These are phyloP conservation scores for Arabidopsis lyrata DNA, from an alignment of 441 rosid species.

Conservation along the genomic window DNA sequence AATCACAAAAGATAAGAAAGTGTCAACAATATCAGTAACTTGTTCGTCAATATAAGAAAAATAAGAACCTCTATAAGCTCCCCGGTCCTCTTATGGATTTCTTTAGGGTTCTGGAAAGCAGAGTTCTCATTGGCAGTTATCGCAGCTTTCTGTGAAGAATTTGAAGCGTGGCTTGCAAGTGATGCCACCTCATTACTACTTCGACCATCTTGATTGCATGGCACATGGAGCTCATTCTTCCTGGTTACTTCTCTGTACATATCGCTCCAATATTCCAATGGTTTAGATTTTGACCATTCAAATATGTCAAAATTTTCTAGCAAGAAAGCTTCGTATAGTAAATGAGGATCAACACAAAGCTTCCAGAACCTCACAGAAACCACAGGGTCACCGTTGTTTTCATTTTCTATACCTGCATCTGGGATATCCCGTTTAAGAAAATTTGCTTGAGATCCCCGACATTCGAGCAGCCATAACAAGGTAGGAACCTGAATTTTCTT, in stretches of 20 bases:
- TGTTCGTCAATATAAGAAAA: constrained; percentile 31
- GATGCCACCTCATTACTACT: constrained; percentile 47
- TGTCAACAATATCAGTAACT: constrained; percentile 38
- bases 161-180: constrained; percentile 53
- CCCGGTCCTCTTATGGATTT: constrained; percentile 82
- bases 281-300: constrained; percentile 52
- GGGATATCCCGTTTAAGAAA: constrained; percentile 48
- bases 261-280: constrained; percentile 64
- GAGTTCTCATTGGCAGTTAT: constrained; percentile 52
- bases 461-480: constrained; percentile 71
- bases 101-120: constrained; percentile 69
- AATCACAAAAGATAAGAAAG: constrained; percentile 29
- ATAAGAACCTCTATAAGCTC: constrained; percentile 86
- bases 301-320: constrained; percentile 64
- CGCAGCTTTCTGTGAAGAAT: constrained; percentile 67
- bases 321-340: constrained; percentile 67
- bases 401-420: constrained; percentile 47
- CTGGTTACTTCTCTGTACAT: constrained; percentile 50
- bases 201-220: constrained; percentile 52
- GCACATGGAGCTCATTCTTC: constrained; percentile 50
- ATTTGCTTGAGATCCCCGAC: constrained; percentile 53
- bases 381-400: constrained; percentile 51
- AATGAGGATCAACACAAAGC: constrained; percentile 69
- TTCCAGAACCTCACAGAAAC: constrained; percentile 64
- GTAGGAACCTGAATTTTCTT: constrained; percentile 59